Base-by-base conservation (phyloP, 73 alveolate genomes). In the Paramecium caudatum region DNA sequence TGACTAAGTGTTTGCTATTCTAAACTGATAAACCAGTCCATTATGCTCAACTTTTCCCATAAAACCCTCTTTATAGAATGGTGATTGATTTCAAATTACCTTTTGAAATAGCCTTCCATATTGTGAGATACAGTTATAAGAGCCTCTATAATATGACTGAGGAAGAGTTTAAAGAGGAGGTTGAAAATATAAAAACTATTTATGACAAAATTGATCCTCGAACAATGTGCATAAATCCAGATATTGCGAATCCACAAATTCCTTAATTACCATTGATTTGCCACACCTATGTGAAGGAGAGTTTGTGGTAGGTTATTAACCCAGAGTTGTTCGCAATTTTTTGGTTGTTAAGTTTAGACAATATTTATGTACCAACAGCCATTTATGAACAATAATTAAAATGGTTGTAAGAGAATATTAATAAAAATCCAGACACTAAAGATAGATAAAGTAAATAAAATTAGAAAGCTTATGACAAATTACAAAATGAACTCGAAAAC, bases 341-440 rank as follows among this genome's bases (percentile, higher is more conserved):
- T 41, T 74, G 88, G 88, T 25, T 74, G 32, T 41, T 74, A 25
- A 74, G 69, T 74, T 69, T 74, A 43, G 88, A 74, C 43, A 74
- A 74, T 45, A 74, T 74, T 39, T 74, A 74, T 74, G 88, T 41
- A 13, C 88, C 88, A 15, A 17, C 21, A 43, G 43, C 43, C 0
- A 37, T 74, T 74, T 41, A 74, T 74, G 88, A 74, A n/a, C 43
- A 16, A 37, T 41, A 74, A 43, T 13, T 74, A 3, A 74, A 74
- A 43, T 74, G 69, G 68, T 1, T 74, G 5, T 21, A 41, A 19
- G 88, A 74, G 5, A 37, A 37, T 1, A 43, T 74, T 12, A 23
- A 74, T 17, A 74, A 74, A 17, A 27, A 12, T 21, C 21, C 9
- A 3, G 69, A 74, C 43, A 8, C 62, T 2, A 74, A 74, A 45